A percentile compares a stretch with the other conserved stretches of the same genome.
phyloP scores from a whole-genome alignment of 2,329 filamentous ascomycete species.

The Orbilia oligospora region DNA sequence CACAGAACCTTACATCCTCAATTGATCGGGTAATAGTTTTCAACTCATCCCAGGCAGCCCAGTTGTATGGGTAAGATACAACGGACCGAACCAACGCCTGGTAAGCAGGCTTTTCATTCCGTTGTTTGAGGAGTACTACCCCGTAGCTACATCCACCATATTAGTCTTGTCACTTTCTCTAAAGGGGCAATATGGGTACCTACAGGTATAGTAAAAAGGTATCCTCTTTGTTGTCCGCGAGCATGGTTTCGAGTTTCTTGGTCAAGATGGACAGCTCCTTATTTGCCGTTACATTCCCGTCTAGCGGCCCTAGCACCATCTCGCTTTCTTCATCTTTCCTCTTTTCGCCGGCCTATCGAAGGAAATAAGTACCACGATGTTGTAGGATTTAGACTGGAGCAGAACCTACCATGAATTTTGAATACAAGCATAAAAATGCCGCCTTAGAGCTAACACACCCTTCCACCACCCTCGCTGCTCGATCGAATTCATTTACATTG shows the following conservation, averaged over 20 bases:
- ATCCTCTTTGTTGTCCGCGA: constrained; percentile 74
- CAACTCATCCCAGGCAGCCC: constrained; percentile 96
- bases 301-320: constrained; percentile 89
- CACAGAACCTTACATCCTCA: constrained; percentile 78
- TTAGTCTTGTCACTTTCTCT: neutral
- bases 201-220: constrained; percentile 65
- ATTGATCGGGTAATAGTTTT: constrained; percentile 82
- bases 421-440: constrained; percentile 90
- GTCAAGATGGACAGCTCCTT: constrained; percentile 84
- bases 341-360: constrained; percentile 81
- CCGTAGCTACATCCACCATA: constrained; percentile 73
- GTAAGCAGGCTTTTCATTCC: constrained; percentile 87
- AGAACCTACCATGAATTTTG: constrained; percentile 78
- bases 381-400: neutral
- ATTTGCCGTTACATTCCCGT: constrained; percentile 86
- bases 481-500: constrained; percentile 94
- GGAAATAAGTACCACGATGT: neutral
- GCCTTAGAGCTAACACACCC: constrained; percentile 73
- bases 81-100: constrained; percentile 90
- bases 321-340: constrained; percentile 96
- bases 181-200: neutral
- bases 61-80: constrained; percentile 92
- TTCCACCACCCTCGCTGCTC: constrained; percentile 81
- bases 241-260: constrained; percentile 84
- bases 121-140: constrained; percentile 88